These are phyloP conservation scores for Pseudevernia furfuracea DNA, from an alignment of 495 filamentous ascomycete genomes.

Conservation along the genomic window DNA sequence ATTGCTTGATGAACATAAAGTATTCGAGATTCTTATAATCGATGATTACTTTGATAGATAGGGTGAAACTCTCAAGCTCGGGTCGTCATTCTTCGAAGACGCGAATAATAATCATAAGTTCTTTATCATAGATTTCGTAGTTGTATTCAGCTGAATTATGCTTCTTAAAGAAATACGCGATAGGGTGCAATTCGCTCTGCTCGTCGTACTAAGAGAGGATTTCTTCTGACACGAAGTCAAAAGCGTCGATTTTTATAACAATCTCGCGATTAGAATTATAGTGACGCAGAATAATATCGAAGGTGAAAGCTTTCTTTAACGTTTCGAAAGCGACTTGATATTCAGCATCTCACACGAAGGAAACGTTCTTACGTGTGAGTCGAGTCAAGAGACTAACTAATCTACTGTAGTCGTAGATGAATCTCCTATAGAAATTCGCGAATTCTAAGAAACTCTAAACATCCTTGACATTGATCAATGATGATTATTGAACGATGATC, in stretches of 20 bases:
- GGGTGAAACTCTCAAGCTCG: conserved; percentile 20
- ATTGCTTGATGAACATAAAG: too few relatives aligned
- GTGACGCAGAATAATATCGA: not conserved
- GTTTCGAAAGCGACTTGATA: not conserved
- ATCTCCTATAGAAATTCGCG: conserved; percentile 3
- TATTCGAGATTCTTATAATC: too few relatives aligned
- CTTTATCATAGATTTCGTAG: conserved; percentile 33
- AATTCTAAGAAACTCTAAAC: not conserved
- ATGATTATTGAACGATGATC: not conserved
- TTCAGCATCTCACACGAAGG: not conserved
- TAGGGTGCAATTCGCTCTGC: conserved; percentile 9
- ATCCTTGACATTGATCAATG: not conserved
- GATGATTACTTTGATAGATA: not conserved
- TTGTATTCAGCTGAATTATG: conserved; percentile 28
- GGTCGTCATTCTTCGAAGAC: conserved; percentile 13
- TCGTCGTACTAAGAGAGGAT: conserved; percentile 14
- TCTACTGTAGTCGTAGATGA: not conserved
- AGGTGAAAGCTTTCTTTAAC: conserved; percentile 9
- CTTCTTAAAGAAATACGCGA: conserved; percentile 28
- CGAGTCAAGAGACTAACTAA: conserved; percentile 7
- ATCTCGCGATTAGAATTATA: not conserved
- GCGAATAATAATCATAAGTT: conserved; percentile 24
- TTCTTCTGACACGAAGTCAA: not conserved
- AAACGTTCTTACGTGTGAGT: conserved; percentile 15
- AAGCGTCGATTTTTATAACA: conserved; percentile 12